phyloP scores from a whole-genome alignment of 805 yeast species.

The Barnettozyma botsteinii region DNA sequence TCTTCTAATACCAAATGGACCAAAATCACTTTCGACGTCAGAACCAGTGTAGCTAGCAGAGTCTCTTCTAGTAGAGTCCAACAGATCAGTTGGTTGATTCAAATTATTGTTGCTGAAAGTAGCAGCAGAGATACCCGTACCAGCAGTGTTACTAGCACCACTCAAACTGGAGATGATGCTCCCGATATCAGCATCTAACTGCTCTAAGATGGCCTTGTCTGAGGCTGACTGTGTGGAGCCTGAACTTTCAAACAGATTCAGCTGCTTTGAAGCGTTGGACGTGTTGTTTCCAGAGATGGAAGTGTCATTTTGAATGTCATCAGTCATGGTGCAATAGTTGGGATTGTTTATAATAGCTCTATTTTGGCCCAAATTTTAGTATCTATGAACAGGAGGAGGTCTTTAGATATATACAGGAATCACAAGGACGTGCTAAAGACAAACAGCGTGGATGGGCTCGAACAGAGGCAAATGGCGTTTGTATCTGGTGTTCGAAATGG shows the following conservation, averaged over 20 bases:
- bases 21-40: conserved; percentile 36
- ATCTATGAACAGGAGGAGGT: conserved; percentile 5
- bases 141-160: conserved; percentile 18
- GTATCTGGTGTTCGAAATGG: not conserved
- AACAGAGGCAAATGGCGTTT: not conserved
- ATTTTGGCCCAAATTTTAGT: no score
- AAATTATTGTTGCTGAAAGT: conserved; percentile 8
- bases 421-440: not conserved
- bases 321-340: not conserved
- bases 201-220: conserved; percentile 13
- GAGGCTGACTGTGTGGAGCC: conserved; percentile 12
- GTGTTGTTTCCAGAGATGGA: not conserved
- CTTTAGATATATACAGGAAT: conserved; percentile 11
- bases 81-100: conserved; percentile 9
- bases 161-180: conserved; percentile 28
- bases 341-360: no score
- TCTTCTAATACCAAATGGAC: conserved; percentile 41
- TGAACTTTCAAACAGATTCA: conserved; percentile 5
- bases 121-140: conserved; percentile 8
- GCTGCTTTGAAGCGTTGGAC: not conserved
- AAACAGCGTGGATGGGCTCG: not conserved
- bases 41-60: conserved; percentile 30
- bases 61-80: conserved; percentile 29
- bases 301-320: not conserved
- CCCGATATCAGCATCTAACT: conserved; percentile 25